phyloP scores from a whole-genome alignment of 2,329 filamentous ascomycete species.

The Pseudocercospora cruenta region DNA sequence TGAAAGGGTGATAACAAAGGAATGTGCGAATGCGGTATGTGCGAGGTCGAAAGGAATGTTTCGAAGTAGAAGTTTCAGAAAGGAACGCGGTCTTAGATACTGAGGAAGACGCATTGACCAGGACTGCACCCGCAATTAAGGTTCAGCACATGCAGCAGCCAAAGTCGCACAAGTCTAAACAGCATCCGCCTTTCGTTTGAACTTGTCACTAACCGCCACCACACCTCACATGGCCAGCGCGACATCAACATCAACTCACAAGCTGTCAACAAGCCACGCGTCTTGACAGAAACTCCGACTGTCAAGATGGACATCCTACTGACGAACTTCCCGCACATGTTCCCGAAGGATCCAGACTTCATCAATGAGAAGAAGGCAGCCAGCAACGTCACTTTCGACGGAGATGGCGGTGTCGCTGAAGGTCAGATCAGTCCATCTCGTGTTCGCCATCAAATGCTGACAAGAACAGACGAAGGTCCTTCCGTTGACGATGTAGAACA shows the following conservation, averaged over 20 bases:
- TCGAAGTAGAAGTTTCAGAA: conserved; percentile 12
- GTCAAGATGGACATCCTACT: conserved; percentile 15
- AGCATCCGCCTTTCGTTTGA: too few relatives aligned
- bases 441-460: not conserved
- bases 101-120: not conserved
- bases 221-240: too few relatives aligned
- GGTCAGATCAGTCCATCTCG: conserved; percentile 5
- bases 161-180: not conserved
- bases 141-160: not conserved
- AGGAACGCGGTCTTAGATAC: not conserved
- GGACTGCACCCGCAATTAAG: not conserved
- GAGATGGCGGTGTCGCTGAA: conserved; percentile 16
- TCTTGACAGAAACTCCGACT: not conserved
- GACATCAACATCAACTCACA: not conserved
- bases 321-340: conserved; percentile 18
- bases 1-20: conserved; percentile 33
- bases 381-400: not conserved
- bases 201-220: too few relatives aligned
- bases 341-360: conserved; percentile 10
- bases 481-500: not conserved
- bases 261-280: not conserved
- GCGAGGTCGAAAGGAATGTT: conserved; percentile 25
- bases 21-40: conserved; percentile 32
- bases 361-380: not conserved
- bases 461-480: conserved; percentile 8